A percentile compares a stretch with the other conserved stretches of the same genome.
Evolutionary conservation across 345 rosid genomes (phyloP).

Genomic region (Brassica rapa): DNA sequence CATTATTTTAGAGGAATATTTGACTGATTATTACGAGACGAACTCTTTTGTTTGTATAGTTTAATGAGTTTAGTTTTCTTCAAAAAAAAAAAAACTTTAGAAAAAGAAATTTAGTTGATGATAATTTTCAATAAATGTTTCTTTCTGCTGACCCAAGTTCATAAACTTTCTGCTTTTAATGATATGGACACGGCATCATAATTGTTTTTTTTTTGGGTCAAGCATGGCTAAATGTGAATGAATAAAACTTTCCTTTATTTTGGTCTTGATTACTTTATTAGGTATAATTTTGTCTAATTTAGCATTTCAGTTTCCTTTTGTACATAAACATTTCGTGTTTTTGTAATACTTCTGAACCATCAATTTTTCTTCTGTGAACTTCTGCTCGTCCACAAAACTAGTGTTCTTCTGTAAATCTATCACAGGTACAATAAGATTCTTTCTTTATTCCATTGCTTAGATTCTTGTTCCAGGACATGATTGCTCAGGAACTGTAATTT

Average conservation of each 20-base stretch:
- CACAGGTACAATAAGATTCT: constrained; percentile 11
- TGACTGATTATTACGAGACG: neutral
- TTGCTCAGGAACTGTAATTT: neutral
- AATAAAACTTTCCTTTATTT: neutral
- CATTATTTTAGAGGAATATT: constrained; percentile 9
- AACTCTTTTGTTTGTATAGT: neutral
- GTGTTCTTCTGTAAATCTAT: constrained; percentile 10
- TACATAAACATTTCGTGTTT: neutral
- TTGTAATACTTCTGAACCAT: constrained; percentile 1
- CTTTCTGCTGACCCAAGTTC: neutral
- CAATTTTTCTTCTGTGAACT: neutral
- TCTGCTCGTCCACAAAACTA: neutral
- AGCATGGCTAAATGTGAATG: constrained; percentile 25
- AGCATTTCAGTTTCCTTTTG: constrained; percentile 8
- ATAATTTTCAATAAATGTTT: neutral
- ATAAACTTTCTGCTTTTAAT: constrained; percentile 4
- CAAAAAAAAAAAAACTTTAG: neutral
- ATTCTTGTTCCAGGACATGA: constrained; percentile 6
- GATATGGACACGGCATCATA: constrained; percentile 6
- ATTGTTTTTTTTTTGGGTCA: constrained; percentile 24
- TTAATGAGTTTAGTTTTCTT: neutral
- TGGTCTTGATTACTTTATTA: neutral
- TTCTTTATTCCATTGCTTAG: neutral
- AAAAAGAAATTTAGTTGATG: neutral
- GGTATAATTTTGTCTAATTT: neutral